Evolutionary conservation across 345 rosid genomes (phyloP), one percentile per base, ranked within the genome.

Genomic region (Pseudoturritis turrita): DNA sequence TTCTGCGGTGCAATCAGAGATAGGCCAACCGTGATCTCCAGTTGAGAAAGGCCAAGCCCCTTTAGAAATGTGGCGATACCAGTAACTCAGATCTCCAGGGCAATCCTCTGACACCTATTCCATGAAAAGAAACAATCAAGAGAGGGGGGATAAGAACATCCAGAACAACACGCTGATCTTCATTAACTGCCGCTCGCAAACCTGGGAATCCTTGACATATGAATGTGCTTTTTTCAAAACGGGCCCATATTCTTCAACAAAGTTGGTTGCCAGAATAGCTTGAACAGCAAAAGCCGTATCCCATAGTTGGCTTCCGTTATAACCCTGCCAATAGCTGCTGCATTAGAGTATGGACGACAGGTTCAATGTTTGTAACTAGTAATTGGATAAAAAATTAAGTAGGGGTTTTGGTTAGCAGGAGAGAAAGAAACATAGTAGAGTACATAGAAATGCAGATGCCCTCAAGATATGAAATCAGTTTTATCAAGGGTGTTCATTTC

Each of bases 31-130:
- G 3, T 94, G 99, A 83, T 91, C 99, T 36, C 83, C 93, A 36
- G 96, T 91, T 55, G 99, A 95, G 81, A 91, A 95, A 68, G 98
- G 94, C 98, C 99, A 91, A 67, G 96, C 99, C 53, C 98, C 99
- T 81, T 91, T 95, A 59, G 99, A 95, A 79, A 95, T 89, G 83
- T 95, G 99, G 40, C 97, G 96, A 36, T 91, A 87, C 98, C 98
- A 91, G 77, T 53, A 80, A 35, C 77, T 69, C 74, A 88, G 92
- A 76, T 91, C 86, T 68, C 96, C 96, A 3, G 88, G 89, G 83
- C 97, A 94, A 77, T 94, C 86, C 43, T 88, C 96, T 72, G 65
- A 21, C 41, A 91, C 96, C 98, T 94, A 84, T 46, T 63, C 44
- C 76, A 63, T 33, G 52, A 59, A 60, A 62, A 52, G 17, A 51